Percentiles rank a stretch among this genome's conserved stretches.
These are phyloP conservation scores for Penicillium lividum DNA, from an alignment of 495 filamentous ascomycete species.

Conservation along the genomic window DNA sequence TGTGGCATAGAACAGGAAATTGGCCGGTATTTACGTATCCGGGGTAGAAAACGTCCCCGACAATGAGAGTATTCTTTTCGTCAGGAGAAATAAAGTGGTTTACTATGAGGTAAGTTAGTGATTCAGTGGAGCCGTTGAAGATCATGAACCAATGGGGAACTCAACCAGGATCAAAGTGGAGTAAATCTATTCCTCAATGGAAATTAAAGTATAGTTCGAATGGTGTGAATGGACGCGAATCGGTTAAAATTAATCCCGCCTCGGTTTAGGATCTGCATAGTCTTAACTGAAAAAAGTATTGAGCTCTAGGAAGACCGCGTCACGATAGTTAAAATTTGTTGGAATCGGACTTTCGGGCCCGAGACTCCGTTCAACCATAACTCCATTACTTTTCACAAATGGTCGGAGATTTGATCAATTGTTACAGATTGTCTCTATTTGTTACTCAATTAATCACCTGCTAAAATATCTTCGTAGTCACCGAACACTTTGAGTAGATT, in stretches of 20 bases:
- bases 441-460: too few relatives aligned
- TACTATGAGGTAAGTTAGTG: neutral
- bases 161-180: neutral
- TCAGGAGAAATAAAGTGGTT: neutral
- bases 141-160: neutral
- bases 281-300: neutral
- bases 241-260: constrained; percentile 20
- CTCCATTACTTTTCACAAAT: too few relatives aligned
- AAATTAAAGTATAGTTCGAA: constrained; percentile 5
- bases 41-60: neutral
- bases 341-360: neutral
- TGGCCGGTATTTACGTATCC: neutral
- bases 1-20: neutral
- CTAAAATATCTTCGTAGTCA: too few relatives aligned
- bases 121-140: neutral
- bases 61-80: neutral
- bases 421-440: neutral
- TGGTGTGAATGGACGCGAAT: neutral
- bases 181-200: neutral
- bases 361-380: too few relatives aligned
- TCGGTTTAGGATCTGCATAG: constrained; percentile 15
- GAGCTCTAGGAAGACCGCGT: constrained; percentile 11
- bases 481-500: too few relatives aligned
- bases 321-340: neutral
- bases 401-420: neutral